A percentile compares a stretch with the other conserved stretches of the same genome.
These are phyloP conservation scores for Violaceomyces palustris DNA, from an alignment of 1,284 basidiomycete species.

Conservation along the genomic window DNA sequence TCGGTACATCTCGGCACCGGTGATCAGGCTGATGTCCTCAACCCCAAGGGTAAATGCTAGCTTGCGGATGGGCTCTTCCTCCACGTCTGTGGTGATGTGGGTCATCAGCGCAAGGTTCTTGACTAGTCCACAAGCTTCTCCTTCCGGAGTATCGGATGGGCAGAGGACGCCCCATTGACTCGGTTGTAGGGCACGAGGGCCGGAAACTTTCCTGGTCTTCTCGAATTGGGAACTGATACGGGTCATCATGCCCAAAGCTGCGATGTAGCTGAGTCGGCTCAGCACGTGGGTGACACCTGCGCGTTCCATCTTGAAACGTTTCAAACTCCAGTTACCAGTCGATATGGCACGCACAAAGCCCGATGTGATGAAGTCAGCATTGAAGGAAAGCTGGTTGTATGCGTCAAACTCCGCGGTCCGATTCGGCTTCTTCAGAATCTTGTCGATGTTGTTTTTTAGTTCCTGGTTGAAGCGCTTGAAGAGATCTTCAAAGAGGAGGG, in stretches of 20 bases:
- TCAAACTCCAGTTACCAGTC: conserved; percentile 97
- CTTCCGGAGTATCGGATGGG: conserved; percentile 97
- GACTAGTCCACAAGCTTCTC: conserved; percentile 96
- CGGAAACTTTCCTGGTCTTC: conserved; percentile 97
- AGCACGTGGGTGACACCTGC: conserved; percentile 99
- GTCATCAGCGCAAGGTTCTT: conserved; percentile 99
- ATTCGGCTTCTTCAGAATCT: conserved; percentile 93
- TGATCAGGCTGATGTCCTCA: conserved; percentile 89
- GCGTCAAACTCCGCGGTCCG: conserved; percentile 94
- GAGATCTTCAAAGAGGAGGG: conserved; percentile 90
- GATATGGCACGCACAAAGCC: conserved; percentile 98
- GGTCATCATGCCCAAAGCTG: conserved; percentile 99
- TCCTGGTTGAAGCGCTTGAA: conserved; percentile 99
- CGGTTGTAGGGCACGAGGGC: conserved; percentile 92
- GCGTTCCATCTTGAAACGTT: conserved; percentile 99
- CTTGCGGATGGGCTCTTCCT: conserved; percentile 86
- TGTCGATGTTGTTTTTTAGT: conserved; percentile 93
- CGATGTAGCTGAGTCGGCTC: conserved; percentile 89
- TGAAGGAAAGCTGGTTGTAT: conserved; percentile 84
- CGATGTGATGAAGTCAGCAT: conserved; percentile 80
- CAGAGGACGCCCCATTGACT: conserved; percentile 99
- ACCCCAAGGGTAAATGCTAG: conserved; percentile 90
- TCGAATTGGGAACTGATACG: conserved; percentile 98
- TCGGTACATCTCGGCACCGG: conserved; percentile 92
- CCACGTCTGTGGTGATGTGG: conserved; percentile 98